Evolutionary conservation across 257 asterid genomes (phyloP).

Genomic region (Ilex asprella): DNA sequence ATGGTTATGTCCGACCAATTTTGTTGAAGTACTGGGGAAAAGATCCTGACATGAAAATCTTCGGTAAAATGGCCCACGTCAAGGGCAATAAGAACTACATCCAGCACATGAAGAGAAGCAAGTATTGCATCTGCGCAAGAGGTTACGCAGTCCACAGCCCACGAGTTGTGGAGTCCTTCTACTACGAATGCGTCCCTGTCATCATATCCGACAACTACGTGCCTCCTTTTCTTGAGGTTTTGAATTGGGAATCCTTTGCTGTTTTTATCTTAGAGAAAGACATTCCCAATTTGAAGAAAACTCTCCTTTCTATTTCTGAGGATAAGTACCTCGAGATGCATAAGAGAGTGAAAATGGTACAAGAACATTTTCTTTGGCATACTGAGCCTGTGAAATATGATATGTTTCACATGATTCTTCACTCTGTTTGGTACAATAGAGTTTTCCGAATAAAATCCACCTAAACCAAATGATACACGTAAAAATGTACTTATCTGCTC

Average conservation of each 20-base stretch:
- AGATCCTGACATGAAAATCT: conserved; percentile 36
- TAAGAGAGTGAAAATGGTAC: conserved; percentile 30
- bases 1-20: conserved; percentile 33
- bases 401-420: conserved; percentile 41
- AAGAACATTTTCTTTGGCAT: conserved; percentile 40
- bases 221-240: conserved; percentile 36
- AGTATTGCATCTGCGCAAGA: conserved; percentile 39
- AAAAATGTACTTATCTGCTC: too few species aligned
- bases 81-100: conserved; percentile 27
- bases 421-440: conserved; percentile 43
- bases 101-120: conserved; percentile 35
- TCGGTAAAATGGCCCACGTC: conserved; percentile 20
- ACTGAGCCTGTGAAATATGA: conserved; percentile 34
- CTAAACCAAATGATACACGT: conserved; percentile 1
- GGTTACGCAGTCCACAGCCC: conserved; percentile 40
- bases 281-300: conserved; percentile 35
- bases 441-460: conserved; percentile 16
- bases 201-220: conserved; percentile 38
- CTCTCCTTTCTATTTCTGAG: conserved; percentile 27
- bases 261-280: conserved; percentile 32
- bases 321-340: conserved; percentile 31
- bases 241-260: conserved; percentile 42
- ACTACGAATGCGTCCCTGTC: conserved; percentile 34
- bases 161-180: conserved; percentile 37
- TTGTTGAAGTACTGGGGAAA: conserved; percentile 35